Conservation (phyloP, 2,329 filamentous ascomycete species). For the Aspergillus aculeatinus region DNA sequence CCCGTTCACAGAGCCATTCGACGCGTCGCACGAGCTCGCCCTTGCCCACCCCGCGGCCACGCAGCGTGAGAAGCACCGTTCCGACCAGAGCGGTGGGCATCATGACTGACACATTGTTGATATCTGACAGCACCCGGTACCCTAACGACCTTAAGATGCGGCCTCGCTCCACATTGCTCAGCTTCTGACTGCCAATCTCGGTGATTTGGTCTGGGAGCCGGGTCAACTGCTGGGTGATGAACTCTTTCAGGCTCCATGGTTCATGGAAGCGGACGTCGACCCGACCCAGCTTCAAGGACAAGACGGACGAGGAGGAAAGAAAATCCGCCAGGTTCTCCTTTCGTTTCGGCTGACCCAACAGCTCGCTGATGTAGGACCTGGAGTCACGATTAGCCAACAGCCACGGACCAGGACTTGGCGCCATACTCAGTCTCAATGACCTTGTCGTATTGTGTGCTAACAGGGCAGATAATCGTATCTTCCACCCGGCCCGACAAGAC, state of each 20-base stretch:
- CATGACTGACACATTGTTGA: slow-evolving; percentile 93
- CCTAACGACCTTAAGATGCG: slow-evolving; percentile 82
- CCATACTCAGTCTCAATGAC: slow-evolving; percentile 85
- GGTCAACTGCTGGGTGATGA: slow-evolving; percentile 73
- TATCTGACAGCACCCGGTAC: slow-evolving; percentile 88
- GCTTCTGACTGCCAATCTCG: slow-evolving; percentile 36
- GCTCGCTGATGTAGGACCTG: slow-evolving; percentile 84
- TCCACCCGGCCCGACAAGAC: slow-evolving; percentile 82
- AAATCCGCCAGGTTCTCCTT: slow-evolving; percentile 93
- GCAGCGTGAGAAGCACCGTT: slow-evolving; percentile 84
- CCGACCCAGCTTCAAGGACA: slow-evolving; percentile 83
- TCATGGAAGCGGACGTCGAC: slow-evolving; percentile 96
- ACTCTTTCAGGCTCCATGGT: slow-evolving; percentile 85
- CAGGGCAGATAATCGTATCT: slow-evolving; percentile 90
- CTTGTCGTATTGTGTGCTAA: slow-evolving; percentile 98
- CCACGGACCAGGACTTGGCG: background rate
- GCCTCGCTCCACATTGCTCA: slow-evolving; percentile 58
- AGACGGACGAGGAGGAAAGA: slow-evolving; percentile 79
- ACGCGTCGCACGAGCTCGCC: slow-evolving; percentile 80
- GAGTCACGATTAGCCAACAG: slow-evolving; percentile 13
- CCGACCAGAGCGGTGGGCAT: slow-evolving; percentile 98
- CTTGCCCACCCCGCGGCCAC: slow-evolving; percentile 88
- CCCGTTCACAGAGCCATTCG: slow-evolving; percentile 81
- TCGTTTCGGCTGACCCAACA: slow-evolving; percentile 89
- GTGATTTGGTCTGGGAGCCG: slow-evolving; percentile 50